These are phyloP conservation scores for Flueggea neowawraea DNA, from an alignment of 441 rosid genomes.

Conservation along the genomic window DNA sequence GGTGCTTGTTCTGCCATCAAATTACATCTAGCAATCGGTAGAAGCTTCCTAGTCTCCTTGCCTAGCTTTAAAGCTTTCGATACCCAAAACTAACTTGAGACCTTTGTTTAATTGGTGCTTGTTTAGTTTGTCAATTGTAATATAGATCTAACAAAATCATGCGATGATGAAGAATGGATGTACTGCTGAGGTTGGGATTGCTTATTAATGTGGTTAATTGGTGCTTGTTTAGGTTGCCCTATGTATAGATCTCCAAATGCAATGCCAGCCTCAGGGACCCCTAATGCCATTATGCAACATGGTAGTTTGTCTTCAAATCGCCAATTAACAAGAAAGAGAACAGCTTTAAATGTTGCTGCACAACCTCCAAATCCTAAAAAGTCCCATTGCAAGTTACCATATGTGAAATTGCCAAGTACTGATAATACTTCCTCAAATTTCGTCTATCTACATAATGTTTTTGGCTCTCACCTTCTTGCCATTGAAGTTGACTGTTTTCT, in stretches of 20 bases:
- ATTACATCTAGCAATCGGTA: too few relatives aligned
- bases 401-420: conserved; percentile 21
- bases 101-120: too few relatives aligned
- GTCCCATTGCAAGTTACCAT: conserved; percentile 35
- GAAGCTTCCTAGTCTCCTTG: too few relatives aligned
- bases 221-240: conserved; percentile 28
- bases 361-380: conserved; percentile 51
- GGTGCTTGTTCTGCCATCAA: too few relatives aligned
- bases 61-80: too few relatives aligned
- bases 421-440: conserved; percentile 30
- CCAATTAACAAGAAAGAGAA: conserved; percentile 52
- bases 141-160: too few relatives aligned
- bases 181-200: neutral
- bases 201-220: neutral
- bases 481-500: neutral
- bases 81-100: too few relatives aligned
- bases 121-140: too few relatives aligned
- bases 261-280: conserved; percentile 34
- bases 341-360: conserved; percentile 19
- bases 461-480: neutral
- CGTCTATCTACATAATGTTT: neutral
- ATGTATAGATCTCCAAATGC: conserved; percentile 29
- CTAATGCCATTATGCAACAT: conserved; percentile 24
- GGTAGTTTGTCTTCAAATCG: conserved; percentile 22
- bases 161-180: too few relatives aligned